These are phyloP conservation scores for Exophiala mesophila DNA, from an alignment of 2,329 filamentous ascomycete species.

Conservation along the genomic window DNA sequence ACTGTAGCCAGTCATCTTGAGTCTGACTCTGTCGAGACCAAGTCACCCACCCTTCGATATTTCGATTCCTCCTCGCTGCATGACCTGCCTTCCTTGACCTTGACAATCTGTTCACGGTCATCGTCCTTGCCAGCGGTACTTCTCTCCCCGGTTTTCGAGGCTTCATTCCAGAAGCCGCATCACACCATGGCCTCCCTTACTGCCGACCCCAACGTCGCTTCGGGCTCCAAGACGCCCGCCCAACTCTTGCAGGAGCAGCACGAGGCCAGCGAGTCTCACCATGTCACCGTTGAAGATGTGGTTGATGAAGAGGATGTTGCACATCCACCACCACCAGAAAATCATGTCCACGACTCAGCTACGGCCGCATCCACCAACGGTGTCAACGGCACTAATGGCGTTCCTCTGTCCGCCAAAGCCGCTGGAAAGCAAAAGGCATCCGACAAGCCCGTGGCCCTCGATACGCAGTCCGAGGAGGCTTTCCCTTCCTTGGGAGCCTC, in stretches of 20 bases:
- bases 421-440: constrained; percentile 61
- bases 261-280: constrained; percentile 48
- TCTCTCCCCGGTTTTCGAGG: constrained; percentile 21
- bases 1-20: too few relatives aligned
- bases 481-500: constrained; percentile 84
- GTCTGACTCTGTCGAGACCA: too few relatives aligned
- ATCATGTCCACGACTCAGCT: constrained; percentile 23
- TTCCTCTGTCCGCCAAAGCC: constrained; percentile 57
- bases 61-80: constrained; percentile 3
- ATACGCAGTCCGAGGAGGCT: constrained; percentile 82
- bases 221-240: constrained; percentile 42
- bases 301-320: constrained; percentile 70
- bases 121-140: constrained; percentile 18
- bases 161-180: constrained; percentile 17
- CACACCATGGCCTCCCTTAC: constrained; percentile 19
- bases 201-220: constrained; percentile 20
- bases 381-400: constrained; percentile 44
- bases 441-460: constrained; percentile 51
- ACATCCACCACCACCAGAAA: constrained; percentile 49
- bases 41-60: not conserved
- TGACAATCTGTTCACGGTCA: constrained; percentile 12
- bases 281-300: constrained; percentile 72
- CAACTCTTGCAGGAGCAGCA: constrained; percentile 52
- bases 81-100: constrained; percentile 12
- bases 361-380: constrained; percentile 31